Evolutionary conservation across 2,329 filamentous ascomycete species (phyloP), one percentile per base, ranked within the genome.

Genomic region (Ceratocystis alfenasii): DNA sequence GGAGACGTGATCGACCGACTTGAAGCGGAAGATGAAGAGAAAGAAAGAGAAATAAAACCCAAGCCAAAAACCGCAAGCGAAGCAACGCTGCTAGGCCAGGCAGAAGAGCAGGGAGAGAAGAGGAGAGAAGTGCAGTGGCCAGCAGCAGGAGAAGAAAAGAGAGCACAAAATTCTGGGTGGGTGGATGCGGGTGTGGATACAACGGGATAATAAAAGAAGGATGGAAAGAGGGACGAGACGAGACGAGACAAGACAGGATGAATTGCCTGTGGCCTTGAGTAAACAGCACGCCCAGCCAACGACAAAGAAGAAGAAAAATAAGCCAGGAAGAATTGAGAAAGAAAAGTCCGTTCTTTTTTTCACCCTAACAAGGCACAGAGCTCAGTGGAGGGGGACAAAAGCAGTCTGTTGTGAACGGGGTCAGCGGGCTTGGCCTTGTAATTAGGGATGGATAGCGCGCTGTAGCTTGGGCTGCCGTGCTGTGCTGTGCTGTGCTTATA

Each of bases 1-100:
- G 46, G 17, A n/a, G 36, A 41, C 36, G 10, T 64, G 50, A 60
- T 60, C 53, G 44, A 48, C 63, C 50, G 53, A 60, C 22, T 20
- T 36, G 63, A 30, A n/a, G 53, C 36, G 10, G 50, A 64, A 65
- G 25, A 65, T 36, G 59, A 45, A 65, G 53, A 59, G 22, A 57
- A 57, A 20, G 22, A n/a, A 62, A 62, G 30, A 45, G 41, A 46
- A 46, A 62, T 28, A 48, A 28, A 62, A 30, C 28, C 12, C 41
- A 33, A 63, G 61, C 61, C 44, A 50, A 63, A 62, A 25, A 22
- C n/a, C 25, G 46, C 33, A 15, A 46, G 25, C 20, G n/a, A 44
- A 44, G 60, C 44, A 61, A 41, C 10, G 36, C 36, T 41, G 36
- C 36, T 41, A 20, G 20, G 28, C 57, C 48, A 53, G 48, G 48